These are phyloP conservation scores for Prunus armeniaca DNA, from an alignment of 306 rosid species.

Conservation along the genomic window DNA sequence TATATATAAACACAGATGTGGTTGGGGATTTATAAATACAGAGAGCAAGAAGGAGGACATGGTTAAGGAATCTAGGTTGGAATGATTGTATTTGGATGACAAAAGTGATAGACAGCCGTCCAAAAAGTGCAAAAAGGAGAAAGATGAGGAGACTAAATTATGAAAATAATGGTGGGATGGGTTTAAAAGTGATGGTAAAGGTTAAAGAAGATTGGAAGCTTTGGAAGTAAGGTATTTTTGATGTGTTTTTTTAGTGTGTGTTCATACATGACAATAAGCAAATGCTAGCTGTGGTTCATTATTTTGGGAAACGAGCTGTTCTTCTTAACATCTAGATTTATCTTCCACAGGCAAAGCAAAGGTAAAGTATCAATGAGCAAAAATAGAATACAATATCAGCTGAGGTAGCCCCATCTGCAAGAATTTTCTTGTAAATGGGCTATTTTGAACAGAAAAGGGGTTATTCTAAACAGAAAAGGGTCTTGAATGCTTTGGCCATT, in stretches of 20 bases:
- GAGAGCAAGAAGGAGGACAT: slow-evolving; percentile 13
- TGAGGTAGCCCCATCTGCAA: not conserved
- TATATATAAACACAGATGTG: too few relatives aligned
- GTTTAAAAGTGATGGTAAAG: slow-evolving; percentile 22
- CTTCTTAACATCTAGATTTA: not conserved
- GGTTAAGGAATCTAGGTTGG: slow-evolving; percentile 62
- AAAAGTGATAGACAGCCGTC: slow-evolving; percentile 57
- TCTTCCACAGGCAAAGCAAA: not conserved
- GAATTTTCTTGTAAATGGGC: not conserved
- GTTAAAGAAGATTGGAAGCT: slow-evolving; percentile 29
- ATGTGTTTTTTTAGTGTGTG: slow-evolving; percentile 19
- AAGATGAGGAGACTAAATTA: slow-evolving; percentile 18
- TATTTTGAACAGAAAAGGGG: not conserved
- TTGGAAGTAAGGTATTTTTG: slow-evolving; percentile 62
- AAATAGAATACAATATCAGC: not conserved
- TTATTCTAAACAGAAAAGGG: too few relatives aligned
- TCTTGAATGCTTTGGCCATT: not conserved
- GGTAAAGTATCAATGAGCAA: not conserved
- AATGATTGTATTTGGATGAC: slow-evolving; percentile 36
- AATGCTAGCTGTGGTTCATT: slow-evolving; percentile 26
- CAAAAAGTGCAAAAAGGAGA: slow-evolving; percentile 53
- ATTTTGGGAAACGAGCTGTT: not conserved
- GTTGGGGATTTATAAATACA: too few relatives aligned
- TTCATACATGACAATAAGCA: slow-evolving; percentile 34
- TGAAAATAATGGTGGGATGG: slow-evolving; percentile 17